phyloP scores from a whole-genome alignment of 371 early-diverging fungal genomes.

The Mucor lusitanicus region DNA sequence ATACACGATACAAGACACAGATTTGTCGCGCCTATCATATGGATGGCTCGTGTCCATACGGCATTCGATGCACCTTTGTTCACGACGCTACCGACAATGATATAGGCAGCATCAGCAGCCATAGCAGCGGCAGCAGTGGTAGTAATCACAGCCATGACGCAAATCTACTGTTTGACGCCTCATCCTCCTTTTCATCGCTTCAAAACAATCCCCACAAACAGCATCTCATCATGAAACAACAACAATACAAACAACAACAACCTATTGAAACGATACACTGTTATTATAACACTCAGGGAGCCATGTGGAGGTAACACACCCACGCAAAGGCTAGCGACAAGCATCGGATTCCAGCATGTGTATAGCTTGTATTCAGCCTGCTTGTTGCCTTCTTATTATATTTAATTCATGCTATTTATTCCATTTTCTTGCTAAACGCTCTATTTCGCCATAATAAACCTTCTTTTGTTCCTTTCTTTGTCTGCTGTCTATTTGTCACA shows the following conservation, averaged over 20 bases:
- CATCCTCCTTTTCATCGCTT: background rate
- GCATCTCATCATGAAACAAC: constrained; percentile 10
- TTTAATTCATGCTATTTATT: background rate
- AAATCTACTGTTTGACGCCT: background rate
- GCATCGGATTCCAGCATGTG: too few species aligned
- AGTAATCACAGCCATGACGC: background rate
- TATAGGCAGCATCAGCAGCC: constrained; percentile 4
- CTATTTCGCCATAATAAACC: background rate
- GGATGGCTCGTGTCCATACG: constrained; percentile 93
- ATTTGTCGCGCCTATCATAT: constrained; percentile 89
- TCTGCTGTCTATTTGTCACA: background rate
- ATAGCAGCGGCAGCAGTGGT: constrained; percentile 13
- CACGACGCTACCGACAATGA: constrained; percentile 52
- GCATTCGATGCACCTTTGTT: constrained; percentile 94
- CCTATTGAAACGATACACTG: constrained; percentile 19
- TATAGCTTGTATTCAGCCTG: background rate
- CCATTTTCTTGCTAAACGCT: background rate
- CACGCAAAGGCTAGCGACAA: background rate
- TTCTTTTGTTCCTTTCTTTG: background rate
- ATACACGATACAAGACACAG: constrained; percentile 94
- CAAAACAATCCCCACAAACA: constrained; percentile 6
- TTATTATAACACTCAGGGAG: background rate
- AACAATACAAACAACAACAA: constrained; percentile 5
- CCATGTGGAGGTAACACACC: constrained; percentile 17
- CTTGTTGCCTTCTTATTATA: background rate